phyloP scores from a whole-genome alignment of 1,139 yeast genomes.

The Nakaseomyces kungkrabaensis region DNA sequence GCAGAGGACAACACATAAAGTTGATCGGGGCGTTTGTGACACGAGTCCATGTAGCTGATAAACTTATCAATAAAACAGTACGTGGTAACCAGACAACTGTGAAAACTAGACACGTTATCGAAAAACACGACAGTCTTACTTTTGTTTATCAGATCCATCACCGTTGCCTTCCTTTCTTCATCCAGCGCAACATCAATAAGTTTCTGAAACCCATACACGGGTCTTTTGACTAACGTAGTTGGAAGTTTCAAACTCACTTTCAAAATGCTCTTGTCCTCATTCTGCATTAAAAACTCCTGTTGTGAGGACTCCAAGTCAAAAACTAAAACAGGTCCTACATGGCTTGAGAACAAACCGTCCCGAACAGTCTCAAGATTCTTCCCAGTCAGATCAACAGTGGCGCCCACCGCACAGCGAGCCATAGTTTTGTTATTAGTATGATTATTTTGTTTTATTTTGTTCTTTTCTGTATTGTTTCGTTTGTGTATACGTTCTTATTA shows the following conservation, averaged over 20 bases:
- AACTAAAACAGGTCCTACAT: neutral
- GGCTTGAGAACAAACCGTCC: neutral
- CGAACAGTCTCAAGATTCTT: neutral
- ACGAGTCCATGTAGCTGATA: slow-evolving; percentile 14
- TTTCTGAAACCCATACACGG: slow-evolving; percentile 44
- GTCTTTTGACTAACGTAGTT: slow-evolving; percentile 57
- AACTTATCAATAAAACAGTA: slow-evolving; percentile 18
- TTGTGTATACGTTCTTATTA: too few relatives aligned
- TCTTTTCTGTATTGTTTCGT: too few relatives aligned
- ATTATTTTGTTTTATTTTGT: neutral
- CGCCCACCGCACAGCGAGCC: slow-evolving; percentile 4
- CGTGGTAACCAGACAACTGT: slow-evolving; percentile 17
- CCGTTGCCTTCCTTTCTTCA: slow-evolving; percentile 29
- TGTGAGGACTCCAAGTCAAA: neutral
- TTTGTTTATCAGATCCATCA: slow-evolving; percentile 16
- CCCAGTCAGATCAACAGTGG: slow-evolving; percentile 3
- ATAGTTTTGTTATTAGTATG: neutral
- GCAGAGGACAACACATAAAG: neutral
- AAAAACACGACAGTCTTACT: slow-evolving; percentile 19
- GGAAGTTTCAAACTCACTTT: slow-evolving; percentile 34
- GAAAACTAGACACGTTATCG: slow-evolving; percentile 25
- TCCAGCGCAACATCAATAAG: slow-evolving; percentile 26
- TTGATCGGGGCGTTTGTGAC: neutral
- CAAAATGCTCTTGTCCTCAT: slow-evolving; percentile 1
- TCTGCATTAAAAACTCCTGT: slow-evolving; percentile 1